These are phyloP conservation scores for Diphasiastrum complanatum DNA, from an alignment of 83 land plant genomes.

Conservation along the genomic window DNA sequence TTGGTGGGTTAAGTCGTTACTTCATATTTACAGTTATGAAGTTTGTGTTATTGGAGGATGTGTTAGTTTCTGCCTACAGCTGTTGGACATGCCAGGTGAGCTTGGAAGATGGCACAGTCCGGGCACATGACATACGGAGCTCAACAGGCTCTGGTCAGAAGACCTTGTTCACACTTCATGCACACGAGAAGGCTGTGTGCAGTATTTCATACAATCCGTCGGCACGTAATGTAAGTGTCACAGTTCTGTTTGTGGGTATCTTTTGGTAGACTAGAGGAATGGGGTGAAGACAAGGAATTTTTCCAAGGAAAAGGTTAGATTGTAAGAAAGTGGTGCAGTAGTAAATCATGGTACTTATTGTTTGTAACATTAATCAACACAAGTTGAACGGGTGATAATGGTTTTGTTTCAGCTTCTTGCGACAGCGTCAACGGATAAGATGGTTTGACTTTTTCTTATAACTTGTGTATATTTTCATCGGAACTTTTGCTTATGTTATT, in stretches of 20 bases:
- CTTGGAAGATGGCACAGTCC: constrained; percentile 79
- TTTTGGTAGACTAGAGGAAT: no score
- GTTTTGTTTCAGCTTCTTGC: constrained; percentile 63
- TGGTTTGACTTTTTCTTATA: constrained; percentile 31
- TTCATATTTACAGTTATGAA: neutral
- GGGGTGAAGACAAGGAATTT: no score
- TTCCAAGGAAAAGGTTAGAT: no score
- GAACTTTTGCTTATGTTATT: no score
- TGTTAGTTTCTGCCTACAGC: no score
- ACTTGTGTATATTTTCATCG: neutral
- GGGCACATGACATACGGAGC: constrained; percentile 61
- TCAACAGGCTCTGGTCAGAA: constrained; percentile 35
- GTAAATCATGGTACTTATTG: no score
- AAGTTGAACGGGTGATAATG: neutral
- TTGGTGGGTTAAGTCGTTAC: neutral
- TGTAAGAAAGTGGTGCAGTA: no score
- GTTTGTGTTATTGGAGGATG: no score
- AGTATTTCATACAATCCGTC: constrained; percentile 55
- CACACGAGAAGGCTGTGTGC: constrained; percentile 93
- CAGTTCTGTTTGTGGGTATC: neutral
- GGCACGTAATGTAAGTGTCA: constrained; percentile 54
- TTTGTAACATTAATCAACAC: no score
- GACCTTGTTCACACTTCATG: constrained; percentile 78
- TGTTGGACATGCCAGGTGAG: constrained; percentile 76
- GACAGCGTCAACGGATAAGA: constrained; percentile 92